A percentile compares a stretch with the other conserved stretches of the same genome.
These are phyloP conservation scores for Cicer cuneatum DNA, from an alignment of 306 rosid genomes.

Conservation along the genomic window DNA sequence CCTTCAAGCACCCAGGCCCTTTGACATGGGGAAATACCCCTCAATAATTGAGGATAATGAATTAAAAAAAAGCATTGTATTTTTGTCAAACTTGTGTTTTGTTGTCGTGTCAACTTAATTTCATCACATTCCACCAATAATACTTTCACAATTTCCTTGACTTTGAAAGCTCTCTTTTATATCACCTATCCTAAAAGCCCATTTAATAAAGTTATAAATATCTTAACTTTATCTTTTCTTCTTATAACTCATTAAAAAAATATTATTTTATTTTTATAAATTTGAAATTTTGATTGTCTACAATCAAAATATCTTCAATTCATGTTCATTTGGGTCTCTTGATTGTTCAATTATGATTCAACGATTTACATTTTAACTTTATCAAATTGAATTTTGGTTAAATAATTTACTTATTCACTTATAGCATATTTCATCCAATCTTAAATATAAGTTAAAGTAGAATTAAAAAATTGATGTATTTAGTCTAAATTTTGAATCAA, in stretches of 20 bases:
- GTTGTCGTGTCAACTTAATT: constrained; percentile 41
- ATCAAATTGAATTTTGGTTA: not conserved
- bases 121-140: constrained; percentile 48
- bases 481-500: too few relatives aligned
- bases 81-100: constrained; percentile 14
- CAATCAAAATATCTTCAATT: too few relatives aligned
- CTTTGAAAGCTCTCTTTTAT: constrained; percentile 30
- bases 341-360: not conserved
- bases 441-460: too few relatives aligned
- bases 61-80: constrained; percentile 13
- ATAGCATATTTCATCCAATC: too few relatives aligned
- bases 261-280: too few relatives aligned
- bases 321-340: not conserved
- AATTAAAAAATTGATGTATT: too few relatives aligned
- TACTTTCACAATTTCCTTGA: constrained; percentile 33
- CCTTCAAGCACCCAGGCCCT: constrained; percentile 47
- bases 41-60: constrained; percentile 45
- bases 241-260: too few relatives aligned
- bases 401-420: too few relatives aligned
- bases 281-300: too few relatives aligned
- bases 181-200: constrained; percentile 25
- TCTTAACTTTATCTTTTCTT: not conserved
- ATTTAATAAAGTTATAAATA: constrained; percentile 36
- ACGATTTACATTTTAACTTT: not conserved
- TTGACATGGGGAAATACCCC: constrained; percentile 45